phyloP scores from a whole-genome alignment of 352 stramenopile species.

The Achlya hypogyna region DNA sequence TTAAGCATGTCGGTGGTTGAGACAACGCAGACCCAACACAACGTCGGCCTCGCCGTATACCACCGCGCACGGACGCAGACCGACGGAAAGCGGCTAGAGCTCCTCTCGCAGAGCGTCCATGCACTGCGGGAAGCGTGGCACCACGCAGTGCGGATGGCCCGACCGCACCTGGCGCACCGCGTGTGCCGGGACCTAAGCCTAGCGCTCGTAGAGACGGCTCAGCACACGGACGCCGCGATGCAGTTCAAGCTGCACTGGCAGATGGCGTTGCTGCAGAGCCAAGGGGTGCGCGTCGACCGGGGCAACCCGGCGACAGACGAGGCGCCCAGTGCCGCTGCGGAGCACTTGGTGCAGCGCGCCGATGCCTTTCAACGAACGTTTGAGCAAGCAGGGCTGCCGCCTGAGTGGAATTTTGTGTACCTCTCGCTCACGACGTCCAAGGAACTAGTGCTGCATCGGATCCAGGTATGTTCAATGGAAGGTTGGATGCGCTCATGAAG shows the following conservation, averaged over 20 bases:
- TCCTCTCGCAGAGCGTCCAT: constrained; percentile 15
- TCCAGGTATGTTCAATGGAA: too few relatives aligned
- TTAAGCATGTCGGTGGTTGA: constrained; percentile 4
- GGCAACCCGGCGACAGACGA: not conserved
- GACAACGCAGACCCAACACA: not conserved
- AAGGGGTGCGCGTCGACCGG: not conserved
- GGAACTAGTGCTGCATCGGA: constrained; percentile 1
- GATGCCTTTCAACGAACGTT: not conserved
- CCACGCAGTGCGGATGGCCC: not conserved
- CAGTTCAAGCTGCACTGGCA: constrained; percentile 14
- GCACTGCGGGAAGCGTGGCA: constrained; percentile 11
- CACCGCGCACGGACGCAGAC: not conserved
- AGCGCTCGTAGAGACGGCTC: not conserved
- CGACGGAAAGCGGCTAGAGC: not conserved
- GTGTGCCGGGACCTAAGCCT: not conserved
- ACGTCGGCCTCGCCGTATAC: not conserved
- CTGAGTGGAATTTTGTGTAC: constrained; percentile 17
- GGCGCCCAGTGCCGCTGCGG: not conserved
- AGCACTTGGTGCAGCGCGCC: not conserved
- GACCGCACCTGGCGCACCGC: not conserved
- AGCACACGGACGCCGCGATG: constrained; percentile 11
- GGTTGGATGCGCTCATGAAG: not conserved
- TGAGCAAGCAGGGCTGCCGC: not conserved
- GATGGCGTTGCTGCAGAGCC: constrained; percentile 5
- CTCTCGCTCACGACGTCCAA: not conserved